Base-by-base conservation (phyloP, 208 protist genomes). In the Leishmania lainsoni region DNA sequence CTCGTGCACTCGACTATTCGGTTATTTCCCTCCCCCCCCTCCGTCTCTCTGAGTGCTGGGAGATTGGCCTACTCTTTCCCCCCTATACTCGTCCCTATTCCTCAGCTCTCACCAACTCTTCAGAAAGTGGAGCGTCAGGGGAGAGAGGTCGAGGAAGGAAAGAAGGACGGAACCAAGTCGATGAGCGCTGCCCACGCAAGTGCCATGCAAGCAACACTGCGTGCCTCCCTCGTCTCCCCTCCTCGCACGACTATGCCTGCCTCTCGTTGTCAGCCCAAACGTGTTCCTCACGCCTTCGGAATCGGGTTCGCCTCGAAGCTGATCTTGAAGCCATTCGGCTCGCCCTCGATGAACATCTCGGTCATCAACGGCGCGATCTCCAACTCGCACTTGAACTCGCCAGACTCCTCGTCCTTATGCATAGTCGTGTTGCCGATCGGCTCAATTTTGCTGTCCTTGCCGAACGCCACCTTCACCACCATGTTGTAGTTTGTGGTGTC, bases 251-350 rank as follows among this genome's bases (percentile, higher is more conserved):
- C 10, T 9, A 14, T 39, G 6, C 26, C 39, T 16, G 10, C 39
- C 45, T 73, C 39, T 29, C 42, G 32, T 20, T 71, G 66, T 22
- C 66, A 9, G 14, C 39, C 22, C 69, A 29, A 22, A 54, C 42
- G 22, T 71, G 45, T 17, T 26, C 42, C 51, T 72, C 70, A 84
- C 58, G 80, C 52, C 84, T 81, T 84, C n/a, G 85, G 80, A 65
- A 90, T 87, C 32, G 90, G 90, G 79, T 92, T 90, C 39, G 92
- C 92, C 83, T 92, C 88, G 78, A 92, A 94, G 85, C 84, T 88
- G 78, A 94, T 92, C 87, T 94, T 96, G 91, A 91, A 96, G 79
- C 91, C 91, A 79, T 95, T 95, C 65, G 89, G 88, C 76, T 86
- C 84, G 16, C 93, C 93, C 80, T 93, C 83, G 73, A 96, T 91